A percentile compares a stretch with the other conserved stretches of the same genome.
phyloP scores from a whole-genome alignment of 192 early-diverging fungal species.

The Linnemannia hyalina region DNA sequence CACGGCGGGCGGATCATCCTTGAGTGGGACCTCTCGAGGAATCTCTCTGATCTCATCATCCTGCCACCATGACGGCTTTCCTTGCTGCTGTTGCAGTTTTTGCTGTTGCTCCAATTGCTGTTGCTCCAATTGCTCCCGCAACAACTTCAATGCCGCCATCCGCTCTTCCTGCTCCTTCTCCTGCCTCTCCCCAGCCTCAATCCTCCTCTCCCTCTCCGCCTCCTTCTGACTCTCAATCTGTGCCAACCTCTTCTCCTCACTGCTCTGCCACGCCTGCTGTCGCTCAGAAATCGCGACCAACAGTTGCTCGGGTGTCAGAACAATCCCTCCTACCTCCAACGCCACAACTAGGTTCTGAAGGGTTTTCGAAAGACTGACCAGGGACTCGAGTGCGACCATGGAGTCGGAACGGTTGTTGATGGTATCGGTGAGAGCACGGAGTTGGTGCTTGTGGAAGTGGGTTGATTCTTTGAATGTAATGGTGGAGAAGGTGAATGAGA shows the following conservation, averaged over 20 bases:
- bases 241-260: neutral
- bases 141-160: neutral
- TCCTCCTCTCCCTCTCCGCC: neutral
- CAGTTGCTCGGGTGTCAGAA: slow-evolving; percentile 27
- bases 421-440: neutral
- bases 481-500: neutral
- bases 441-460: neutral
- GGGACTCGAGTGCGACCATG: slow-evolving; percentile 6
- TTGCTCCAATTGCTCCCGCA: neutral
- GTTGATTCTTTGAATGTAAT: neutral
- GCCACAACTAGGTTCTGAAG: slow-evolving; percentile 34
- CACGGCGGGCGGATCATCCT: neutral
- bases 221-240: neutral
- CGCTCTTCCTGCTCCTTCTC: neutral
- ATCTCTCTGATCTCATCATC: neutral
- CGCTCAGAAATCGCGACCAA: neutral
- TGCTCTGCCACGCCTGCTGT: neutral
- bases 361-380: slow-evolving; percentile 28
- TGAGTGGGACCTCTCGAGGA: neutral
- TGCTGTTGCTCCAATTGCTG: neutral
- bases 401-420: neutral
- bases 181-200: neutral
- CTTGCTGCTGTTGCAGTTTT: neutral
- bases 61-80: neutral
- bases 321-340: slow-evolving; percentile 10